These are phyloP conservation scores for Vitis rotundifolia DNA, from an alignment of 164 flowering plant genomes.

Conservation along the genomic window DNA sequence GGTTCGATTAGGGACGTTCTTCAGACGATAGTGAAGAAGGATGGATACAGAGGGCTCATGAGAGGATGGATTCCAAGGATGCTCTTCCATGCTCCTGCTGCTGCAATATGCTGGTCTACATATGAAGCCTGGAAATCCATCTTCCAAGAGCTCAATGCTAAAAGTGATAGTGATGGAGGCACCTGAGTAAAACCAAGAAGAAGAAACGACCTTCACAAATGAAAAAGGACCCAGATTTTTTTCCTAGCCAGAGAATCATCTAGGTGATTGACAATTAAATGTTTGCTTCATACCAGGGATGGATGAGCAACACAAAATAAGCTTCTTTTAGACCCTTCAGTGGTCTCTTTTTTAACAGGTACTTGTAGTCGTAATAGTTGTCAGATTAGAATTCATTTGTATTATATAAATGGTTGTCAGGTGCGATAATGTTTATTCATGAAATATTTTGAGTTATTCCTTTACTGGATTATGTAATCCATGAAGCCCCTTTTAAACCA, in stretches of 20 bases:
- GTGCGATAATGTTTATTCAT: too few species aligned
- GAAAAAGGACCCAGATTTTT: too few species aligned
- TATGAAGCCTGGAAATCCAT: conserved; percentile 79
- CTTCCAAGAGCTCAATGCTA: conserved; percentile 56
- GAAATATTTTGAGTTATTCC: too few species aligned
- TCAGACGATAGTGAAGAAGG: conserved; percentile 57
- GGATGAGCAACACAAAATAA: conserved; percentile 1
- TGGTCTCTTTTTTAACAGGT: too few species aligned
- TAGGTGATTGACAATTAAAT: not conserved
- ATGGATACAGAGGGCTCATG: conserved; percentile 76
- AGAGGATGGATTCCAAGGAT: conserved; percentile 94
- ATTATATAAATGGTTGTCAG: too few species aligned
- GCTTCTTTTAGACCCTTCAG: not conserved
- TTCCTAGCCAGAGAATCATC: not conserved
- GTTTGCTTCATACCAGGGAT: conserved; percentile 5
- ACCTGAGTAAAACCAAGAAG: conserved; percentile 11
- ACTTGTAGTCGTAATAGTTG: too few species aligned
- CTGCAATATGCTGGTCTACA: conserved; percentile 96
- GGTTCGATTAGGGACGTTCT: conserved; percentile 66
- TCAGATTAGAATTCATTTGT: too few species aligned
- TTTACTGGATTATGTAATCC: too few species aligned
- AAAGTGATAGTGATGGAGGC: conserved; percentile 11
- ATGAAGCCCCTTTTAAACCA: too few species aligned
- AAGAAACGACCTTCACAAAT: not conserved
- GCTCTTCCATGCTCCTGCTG: conserved; percentile 98